Evolutionary conservation across 495 filamentous ascomycete species (phyloP), one percentile per base, ranked within the genome.

Genomic region (Aspergillus steynii): DNA sequence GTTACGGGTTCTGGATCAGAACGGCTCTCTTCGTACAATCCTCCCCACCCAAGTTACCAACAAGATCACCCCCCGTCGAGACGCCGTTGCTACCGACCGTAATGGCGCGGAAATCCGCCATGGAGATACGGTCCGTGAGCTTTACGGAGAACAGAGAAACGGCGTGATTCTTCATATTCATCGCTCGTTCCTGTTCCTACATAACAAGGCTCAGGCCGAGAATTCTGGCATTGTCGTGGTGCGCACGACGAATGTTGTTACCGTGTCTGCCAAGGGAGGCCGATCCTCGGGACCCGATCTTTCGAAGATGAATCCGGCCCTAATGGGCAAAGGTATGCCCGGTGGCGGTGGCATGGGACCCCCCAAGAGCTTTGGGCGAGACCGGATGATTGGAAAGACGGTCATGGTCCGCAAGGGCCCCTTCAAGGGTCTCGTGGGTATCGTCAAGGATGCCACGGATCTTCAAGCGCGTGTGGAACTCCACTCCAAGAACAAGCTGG

Each of bases 161-260:
- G 95, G 95, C 61, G 88, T 89, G 37, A 96, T 99, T 63, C 81
- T 96, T 56, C 93, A 97, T 70, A 96, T 98, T 53, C 86, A 96
- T 69, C 88, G 93, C 47, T 90, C 90, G 25, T 96, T 87, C 69
- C 83, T 96, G 29, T 98, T 96, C 80, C 70, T 94, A 37, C 90
- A 94, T 65, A 93, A 88, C 67, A 86, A 91, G 58, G 82, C 88
- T n/a, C 88, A 89, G 59, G 86, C 82, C 53, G 93, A 97, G 68
- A 96, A 97, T 65, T 86, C 89, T 1, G 96, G 95, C 60, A 85
- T 97, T 54, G 94, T 92, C 60, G 95, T 97, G 29, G 88, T 89
- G n/a, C 85, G 93, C 49, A 89, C 90, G 29, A 87, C 82, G 63
- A 96, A 90, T 70, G 89, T 99, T 64, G 85, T 85, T 20, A 96